Evolutionary conservation across 352 stramenopile species (phyloP).

Genomic region (Pythium rhizo-oryzae): DNA sequence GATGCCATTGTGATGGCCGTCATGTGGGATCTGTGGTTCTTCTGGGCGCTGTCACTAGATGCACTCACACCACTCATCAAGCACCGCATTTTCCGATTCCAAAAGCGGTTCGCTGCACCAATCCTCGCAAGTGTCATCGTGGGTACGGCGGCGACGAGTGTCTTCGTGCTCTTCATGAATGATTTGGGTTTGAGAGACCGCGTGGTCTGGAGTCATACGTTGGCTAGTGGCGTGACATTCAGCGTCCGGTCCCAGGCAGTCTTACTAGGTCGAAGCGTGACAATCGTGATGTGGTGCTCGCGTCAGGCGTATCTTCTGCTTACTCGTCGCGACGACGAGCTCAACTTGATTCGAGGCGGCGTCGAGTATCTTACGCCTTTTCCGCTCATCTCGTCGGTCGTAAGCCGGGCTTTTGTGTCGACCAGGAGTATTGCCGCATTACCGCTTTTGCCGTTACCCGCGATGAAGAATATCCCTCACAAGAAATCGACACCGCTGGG

Average conservation of each 20-base stretch:
- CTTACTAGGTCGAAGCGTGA: constrained; percentile 12
- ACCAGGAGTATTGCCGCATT: background rate
- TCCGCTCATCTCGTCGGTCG: background rate
- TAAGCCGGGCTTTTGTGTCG: background rate
- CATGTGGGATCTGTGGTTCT: constrained; percentile 13
- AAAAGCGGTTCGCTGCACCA: constrained; percentile 11
- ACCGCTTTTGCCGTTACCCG: background rate
- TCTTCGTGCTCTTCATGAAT: constrained; percentile 1
- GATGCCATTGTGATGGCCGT: background rate
- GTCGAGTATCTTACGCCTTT: constrained; percentile 14
- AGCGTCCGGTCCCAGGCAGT: background rate
- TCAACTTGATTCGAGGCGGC: constrained; percentile 18
- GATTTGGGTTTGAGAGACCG: constrained; percentile 3
- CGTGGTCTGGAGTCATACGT: constrained; percentile 6
- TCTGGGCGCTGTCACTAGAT: constrained; percentile 12
- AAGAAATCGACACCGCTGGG: background rate
- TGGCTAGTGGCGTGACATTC: background rate
- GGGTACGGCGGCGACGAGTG: background rate
- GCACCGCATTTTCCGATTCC: constrained; percentile 1
- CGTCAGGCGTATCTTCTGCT: constrained; percentile 13
- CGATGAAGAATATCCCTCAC: background rate
- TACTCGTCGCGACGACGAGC: constrained; percentile 14
- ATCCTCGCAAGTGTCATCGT: constrained; percentile 4
- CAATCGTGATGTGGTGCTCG: constrained; percentile 8
- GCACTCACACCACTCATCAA: constrained; percentile 12